Evolutionary conservation across 2,329 filamentous ascomycete species (phyloP).

Genomic region (Fusarium austroafricanum): DNA sequence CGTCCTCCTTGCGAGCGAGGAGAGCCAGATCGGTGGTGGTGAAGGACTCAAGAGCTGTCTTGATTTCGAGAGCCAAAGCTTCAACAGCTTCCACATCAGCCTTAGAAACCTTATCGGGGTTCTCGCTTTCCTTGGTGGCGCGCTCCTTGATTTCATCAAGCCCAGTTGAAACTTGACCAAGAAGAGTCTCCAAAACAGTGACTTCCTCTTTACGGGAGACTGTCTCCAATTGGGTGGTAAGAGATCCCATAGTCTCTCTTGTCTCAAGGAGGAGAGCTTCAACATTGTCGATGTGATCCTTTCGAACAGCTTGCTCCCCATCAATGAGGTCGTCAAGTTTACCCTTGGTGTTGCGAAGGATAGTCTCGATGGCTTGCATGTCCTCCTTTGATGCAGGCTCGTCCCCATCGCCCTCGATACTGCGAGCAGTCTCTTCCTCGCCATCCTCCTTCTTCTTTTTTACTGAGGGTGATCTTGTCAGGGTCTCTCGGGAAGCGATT

Average conservation of each 20-base stretch:
- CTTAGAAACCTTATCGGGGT: slow-evolving; percentile 78
- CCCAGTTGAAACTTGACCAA: slow-evolving; percentile 79
- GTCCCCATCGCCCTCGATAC: slow-evolving; percentile 29
- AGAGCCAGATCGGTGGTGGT: slow-evolving; percentile 74
- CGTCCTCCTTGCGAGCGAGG: slow-evolving; percentile 77
- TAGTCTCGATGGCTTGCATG: slow-evolving; percentile 88
- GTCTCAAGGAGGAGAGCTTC: slow-evolving; percentile 77
- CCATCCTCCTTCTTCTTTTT: slow-evolving; percentile 40
- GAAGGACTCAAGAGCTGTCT: slow-evolving; percentile 79
- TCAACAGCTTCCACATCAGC: slow-evolving; percentile 85
- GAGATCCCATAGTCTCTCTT: slow-evolving; percentile 75
- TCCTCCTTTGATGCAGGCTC: slow-evolving; percentile 74
- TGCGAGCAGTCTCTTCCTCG: slow-evolving; percentile 10
- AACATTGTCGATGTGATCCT: slow-evolving; percentile 73
- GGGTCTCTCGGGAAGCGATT: slow-evolving; percentile 51
- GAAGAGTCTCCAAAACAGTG: slow-evolving; percentile 78
- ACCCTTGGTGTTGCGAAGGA: slow-evolving; percentile 89
- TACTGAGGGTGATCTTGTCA: slow-evolving; percentile 32
- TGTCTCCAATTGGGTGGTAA: slow-evolving; percentile 75
- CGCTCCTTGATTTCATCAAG: slow-evolving; percentile 79
- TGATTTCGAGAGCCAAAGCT: slow-evolving; percentile 85
- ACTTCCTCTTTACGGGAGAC: slow-evolving; percentile 84
- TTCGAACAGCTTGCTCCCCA: slow-evolving; percentile 75
- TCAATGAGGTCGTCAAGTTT: slow-evolving; percentile 85
- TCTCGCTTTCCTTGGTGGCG: slow-evolving; percentile 64